Conservation (phyloP, 306 rosid genomes). For the Hippophae tibetana region DNA sequence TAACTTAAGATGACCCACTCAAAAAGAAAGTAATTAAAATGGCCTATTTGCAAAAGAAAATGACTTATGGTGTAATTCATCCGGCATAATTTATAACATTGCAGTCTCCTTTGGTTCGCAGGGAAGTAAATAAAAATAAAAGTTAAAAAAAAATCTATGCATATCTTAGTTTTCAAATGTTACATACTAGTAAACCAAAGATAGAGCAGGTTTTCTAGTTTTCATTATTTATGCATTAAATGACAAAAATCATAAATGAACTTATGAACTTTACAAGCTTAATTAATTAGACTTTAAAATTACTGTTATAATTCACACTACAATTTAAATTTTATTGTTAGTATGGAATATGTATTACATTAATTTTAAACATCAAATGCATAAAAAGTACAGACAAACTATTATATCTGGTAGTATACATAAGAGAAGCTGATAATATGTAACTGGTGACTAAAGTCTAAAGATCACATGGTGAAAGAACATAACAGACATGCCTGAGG, state of each 20-base stretch:
- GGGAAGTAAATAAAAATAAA: neutral
- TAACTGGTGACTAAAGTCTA: neutral
- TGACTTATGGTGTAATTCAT: no score
- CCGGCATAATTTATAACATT: neutral
- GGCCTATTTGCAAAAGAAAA: no score
- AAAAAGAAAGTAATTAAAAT: no score
- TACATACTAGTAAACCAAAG: neutral
- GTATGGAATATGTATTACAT: neutral
- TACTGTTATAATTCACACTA: neutral
- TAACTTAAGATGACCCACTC: no score
- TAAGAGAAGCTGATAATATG: conserved; percentile 9
- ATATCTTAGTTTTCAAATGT: neutral
- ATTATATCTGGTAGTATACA: conserved; percentile 2
- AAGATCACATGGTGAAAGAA: neutral
- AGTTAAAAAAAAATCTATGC: neutral
- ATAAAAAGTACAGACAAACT: conserved; percentile 1
- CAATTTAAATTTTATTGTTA: conserved; percentile 1
- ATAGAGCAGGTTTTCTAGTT: neutral
- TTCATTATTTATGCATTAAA: neutral
- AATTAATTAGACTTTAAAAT: neutral
- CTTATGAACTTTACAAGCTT: neutral
- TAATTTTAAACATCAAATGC: conserved; percentile 3
- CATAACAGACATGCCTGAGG: conserved; percentile 6
- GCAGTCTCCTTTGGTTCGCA: neutral
- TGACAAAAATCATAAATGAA: neutral